A percentile compares a stretch with the other conserved stretches of the same genome.
These are phyloP conservation scores for Fusarium nematophilum DNA, from an alignment of 2,329 filamentous ascomycete genomes.

Conservation along the genomic window DNA sequence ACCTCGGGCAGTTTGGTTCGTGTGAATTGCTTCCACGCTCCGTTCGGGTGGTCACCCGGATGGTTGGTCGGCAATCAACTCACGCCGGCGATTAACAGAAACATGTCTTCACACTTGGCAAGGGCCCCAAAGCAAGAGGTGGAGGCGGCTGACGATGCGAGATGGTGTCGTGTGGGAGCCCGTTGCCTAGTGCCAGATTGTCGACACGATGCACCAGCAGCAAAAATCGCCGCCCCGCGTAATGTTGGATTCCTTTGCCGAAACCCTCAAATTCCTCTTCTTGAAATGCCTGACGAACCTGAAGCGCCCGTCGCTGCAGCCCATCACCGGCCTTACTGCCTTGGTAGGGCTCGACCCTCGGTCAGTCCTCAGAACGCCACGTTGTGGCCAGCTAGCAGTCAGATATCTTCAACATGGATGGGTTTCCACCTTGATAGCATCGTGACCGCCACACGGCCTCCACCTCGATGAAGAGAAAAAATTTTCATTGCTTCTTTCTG, in stretches of 20 bases:
- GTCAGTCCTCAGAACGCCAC: constrained; percentile 41
- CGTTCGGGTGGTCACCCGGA: constrained; percentile 25
- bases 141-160: constrained; percentile 24
- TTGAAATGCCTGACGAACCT: constrained; percentile 15
- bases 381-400: constrained; percentile 38
- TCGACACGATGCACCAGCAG: constrained; percentile 32
- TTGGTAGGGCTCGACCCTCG: constrained; percentile 33
- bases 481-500: constrained; percentile 22
- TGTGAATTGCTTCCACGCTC: constrained; percentile 16
- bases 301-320: constrained; percentile 21
- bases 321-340: constrained; percentile 23
- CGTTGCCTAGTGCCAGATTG: constrained; percentile 30
- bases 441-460: constrained; percentile 42
- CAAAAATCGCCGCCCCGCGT: constrained; percentile 27
- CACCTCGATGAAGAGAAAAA: constrained; percentile 43
- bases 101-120: neutral
- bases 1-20: constrained; percentile 24
- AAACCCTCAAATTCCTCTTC: constrained; percentile 10
- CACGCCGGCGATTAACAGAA: constrained; percentile 8
- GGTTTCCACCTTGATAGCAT: constrained; percentile 43
- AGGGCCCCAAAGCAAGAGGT: constrained; percentile 5
- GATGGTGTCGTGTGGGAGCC: constrained; percentile 34
- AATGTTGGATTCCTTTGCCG: constrained; percentile 28
- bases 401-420: constrained; percentile 29
- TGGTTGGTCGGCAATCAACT: constrained; percentile 27